These are phyloP conservation scores for Helicocarpus griseus DNA, from an alignment of 2,329 filamentous ascomycete genomes.

Conservation along the genomic window DNA sequence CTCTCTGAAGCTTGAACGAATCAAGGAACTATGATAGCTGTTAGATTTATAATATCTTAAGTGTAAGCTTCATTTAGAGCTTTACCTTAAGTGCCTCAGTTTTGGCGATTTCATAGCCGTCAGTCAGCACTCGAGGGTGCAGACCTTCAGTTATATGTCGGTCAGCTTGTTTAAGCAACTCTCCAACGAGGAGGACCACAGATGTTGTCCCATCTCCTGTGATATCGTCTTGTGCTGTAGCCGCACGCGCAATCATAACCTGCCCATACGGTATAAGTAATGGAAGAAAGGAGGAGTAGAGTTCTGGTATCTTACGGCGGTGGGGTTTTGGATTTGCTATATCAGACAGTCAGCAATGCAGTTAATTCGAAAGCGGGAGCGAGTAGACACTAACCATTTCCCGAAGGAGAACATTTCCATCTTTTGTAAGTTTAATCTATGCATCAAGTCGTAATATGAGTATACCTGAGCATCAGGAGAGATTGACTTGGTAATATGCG, in stretches of 20 bases:
- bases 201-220: constrained; percentile 96
- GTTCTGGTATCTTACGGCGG: constrained; percentile 53
- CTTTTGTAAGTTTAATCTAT: constrained; percentile 96
- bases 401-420: constrained; percentile 75
- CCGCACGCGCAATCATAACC: constrained; percentile 67
- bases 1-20: constrained; percentile 76
- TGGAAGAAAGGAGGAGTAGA: constrained; percentile 3
- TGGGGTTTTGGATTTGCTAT: constrained; percentile 93
- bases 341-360: constrained; percentile 24
- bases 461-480: constrained; percentile 14
- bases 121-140: constrained; percentile 91
- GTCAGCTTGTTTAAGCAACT: constrained; percentile 95
- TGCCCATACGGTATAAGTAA: constrained; percentile 17
- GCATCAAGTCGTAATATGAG: constrained; percentile 15
- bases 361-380: not conserved
- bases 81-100: constrained; percentile 73
- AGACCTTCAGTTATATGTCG: constrained; percentile 94
- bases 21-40: constrained; percentile 64
- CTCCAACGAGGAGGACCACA: constrained; percentile 87
- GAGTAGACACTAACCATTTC: constrained; percentile 46
- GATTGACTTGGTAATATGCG: constrained; percentile 15
- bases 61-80: constrained; percentile 7
- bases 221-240: constrained; percentile 96
- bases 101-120: constrained; percentile 96
- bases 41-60: constrained; percentile 1